These are phyloP conservation scores for Venturiaceae sp. DNA, from an alignment of 2,329 filamentous ascomycete genomes.

Conservation along the genomic window DNA sequence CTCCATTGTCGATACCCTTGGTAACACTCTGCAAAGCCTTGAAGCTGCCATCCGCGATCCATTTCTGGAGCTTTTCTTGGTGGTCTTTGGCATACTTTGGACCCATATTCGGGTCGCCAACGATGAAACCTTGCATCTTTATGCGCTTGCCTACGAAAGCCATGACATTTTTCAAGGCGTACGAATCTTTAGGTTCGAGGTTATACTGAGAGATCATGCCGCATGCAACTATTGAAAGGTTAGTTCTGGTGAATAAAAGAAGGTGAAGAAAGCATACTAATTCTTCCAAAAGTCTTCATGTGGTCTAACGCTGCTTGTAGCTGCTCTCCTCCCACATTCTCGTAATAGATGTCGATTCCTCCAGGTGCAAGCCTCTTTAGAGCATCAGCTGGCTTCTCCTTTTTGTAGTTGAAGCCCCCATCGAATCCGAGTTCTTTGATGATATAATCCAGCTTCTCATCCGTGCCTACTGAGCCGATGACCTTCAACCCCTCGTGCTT, in stretches of 20 bases:
- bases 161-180: slow-evolving; percentile 58
- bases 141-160: slow-evolving; percentile 59
- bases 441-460: slow-evolving; percentile 72
- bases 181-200: slow-evolving; percentile 42
- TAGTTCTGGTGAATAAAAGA: neutral
- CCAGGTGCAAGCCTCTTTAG: slow-evolving; percentile 62
- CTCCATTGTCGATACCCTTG: slow-evolving; percentile 67
- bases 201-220: slow-evolving; percentile 75
- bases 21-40: slow-evolving; percentile 61
- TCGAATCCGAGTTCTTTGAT: slow-evolving; percentile 61
- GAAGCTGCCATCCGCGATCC: slow-evolving; percentile 67
- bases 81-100: slow-evolving; percentile 59
- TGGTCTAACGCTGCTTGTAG: slow-evolving; percentile 56
- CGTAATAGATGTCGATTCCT: slow-evolving; percentile 76
- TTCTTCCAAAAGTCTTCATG: slow-evolving; percentile 57
- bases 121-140: slow-evolving; percentile 68
- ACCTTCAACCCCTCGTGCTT: slow-evolving; percentile 73
- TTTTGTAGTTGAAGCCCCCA: slow-evolving; percentile 82
- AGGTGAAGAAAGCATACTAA: slow-evolving; percentile 33
- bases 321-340: slow-evolving; percentile 70
- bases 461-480: slow-evolving; percentile 69
- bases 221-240: slow-evolving; percentile 29
- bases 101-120: slow-evolving; percentile 54
- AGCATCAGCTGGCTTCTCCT: slow-evolving; percentile 58
- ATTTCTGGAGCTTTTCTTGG: slow-evolving; percentile 64